Conservation (phyloP, 306 rosid genomes). For the Oemleria cerasiformis region DNA sequence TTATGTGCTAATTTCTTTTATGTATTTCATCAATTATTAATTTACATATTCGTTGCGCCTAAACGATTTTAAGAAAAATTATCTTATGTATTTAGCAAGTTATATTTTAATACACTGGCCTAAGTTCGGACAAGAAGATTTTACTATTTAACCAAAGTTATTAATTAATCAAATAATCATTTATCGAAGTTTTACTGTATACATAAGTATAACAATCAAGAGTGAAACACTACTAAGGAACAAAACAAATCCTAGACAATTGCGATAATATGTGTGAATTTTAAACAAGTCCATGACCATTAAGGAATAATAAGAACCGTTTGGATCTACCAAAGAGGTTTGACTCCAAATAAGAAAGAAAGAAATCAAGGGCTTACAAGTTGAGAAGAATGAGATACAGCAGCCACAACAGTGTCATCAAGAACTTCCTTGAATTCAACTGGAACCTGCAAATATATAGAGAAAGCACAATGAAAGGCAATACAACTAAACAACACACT, state of each 20-base stretch:
- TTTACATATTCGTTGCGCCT: no score
- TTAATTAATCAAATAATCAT: no score
- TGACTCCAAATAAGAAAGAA: conserved; percentile 5
- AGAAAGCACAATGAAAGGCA: conserved; percentile 16
- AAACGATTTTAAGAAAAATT: no score
- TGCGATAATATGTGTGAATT: background rate
- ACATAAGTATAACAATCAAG: background rate
- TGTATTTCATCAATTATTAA: no score
- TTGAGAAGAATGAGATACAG: conserved; percentile 79
- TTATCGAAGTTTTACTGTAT: background rate
- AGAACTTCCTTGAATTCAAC: conserved; percentile 86
- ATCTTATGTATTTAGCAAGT: no score
- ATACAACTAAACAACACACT: background rate
- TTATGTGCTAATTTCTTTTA: no score
- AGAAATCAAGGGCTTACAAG: conserved; percentile 55
- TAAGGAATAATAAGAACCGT: background rate
- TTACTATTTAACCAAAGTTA: no score
- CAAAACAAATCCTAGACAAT: background rate
- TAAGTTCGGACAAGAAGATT: no score
- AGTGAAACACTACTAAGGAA: background rate
- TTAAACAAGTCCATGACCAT: background rate
- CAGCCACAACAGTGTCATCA: conserved; percentile 83
- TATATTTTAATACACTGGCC: no score
- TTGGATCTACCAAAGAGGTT: conserved; percentile 7
- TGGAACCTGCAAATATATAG: conserved; percentile 69